These are phyloP conservation scores for Meyerozyma elateridarum DNA, from an alignment of 1,139 yeast species.

Conservation along the genomic window DNA sequence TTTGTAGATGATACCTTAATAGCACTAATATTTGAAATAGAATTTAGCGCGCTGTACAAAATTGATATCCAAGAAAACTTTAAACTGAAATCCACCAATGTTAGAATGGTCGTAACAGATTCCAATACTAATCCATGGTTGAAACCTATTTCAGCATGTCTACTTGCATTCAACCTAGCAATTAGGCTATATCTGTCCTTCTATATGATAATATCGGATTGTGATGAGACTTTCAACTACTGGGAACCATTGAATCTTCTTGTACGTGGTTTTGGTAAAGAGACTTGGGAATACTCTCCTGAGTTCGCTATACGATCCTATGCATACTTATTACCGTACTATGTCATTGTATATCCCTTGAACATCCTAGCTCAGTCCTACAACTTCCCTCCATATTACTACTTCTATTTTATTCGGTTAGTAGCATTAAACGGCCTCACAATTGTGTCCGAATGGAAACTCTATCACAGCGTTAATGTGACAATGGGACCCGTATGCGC, in stretches of 20 bases:
- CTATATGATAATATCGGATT: slow-evolving; percentile 71
- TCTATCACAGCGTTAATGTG: slow-evolving; percentile 41
- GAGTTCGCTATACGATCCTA: slow-evolving; percentile 85
- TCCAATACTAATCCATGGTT: too few species aligned
- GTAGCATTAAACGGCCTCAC: slow-evolving; percentile 50
- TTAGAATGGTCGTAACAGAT: too few species aligned
- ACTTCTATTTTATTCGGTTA: slow-evolving; percentile 53
- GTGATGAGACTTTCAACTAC: slow-evolving; percentile 76
- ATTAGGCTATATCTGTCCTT: slow-evolving; percentile 45
- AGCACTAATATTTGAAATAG: too few species aligned
- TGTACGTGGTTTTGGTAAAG: slow-evolving; percentile 79
- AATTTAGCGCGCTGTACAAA: too few species aligned
- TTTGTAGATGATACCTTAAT: too few species aligned
- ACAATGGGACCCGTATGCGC: slow-evolving; percentile 38
- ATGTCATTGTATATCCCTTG: slow-evolving; percentile 36
- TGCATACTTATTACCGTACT: slow-evolving; percentile 61
- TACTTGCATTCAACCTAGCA: slow-evolving; percentile 22
- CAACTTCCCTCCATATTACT: slow-evolving; percentile 23
- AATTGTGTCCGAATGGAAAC: slow-evolving; percentile 46
- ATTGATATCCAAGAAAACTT: too few species aligned
- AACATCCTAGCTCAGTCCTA: slow-evolving; percentile 12
- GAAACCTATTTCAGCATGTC: slow-evolving; percentile 8
- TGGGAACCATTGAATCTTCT: slow-evolving; percentile 89
- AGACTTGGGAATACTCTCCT: slow-evolving; percentile 97
- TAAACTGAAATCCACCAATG: too few species aligned